Conservation (phyloP, 352 stramenopile genomes). For the Globisporangium solare region DNA sequence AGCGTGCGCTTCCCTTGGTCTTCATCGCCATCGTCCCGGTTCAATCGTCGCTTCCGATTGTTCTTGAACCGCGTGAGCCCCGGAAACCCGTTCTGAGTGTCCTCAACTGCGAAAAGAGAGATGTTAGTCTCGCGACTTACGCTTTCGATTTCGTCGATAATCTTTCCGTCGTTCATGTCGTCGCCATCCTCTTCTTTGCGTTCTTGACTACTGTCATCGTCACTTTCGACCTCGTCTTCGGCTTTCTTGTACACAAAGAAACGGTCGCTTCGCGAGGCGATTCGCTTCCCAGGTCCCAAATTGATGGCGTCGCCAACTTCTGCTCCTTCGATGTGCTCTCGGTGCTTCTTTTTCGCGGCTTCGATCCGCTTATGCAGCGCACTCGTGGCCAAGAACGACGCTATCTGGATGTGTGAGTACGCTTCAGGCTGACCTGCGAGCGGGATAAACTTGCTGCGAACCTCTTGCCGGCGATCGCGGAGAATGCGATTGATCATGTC, state of each 20-base stretch:
- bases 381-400: slow-evolving; percentile 92
- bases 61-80: slow-evolving; percentile 8
- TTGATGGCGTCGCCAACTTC: slow-evolving; percentile 11
- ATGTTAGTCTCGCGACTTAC: too few relatives aligned
- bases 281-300: slow-evolving; percentile 49
- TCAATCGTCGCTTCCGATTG: slow-evolving; percentile 5
- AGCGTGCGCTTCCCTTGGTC: slow-evolving; percentile 21
- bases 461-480: slow-evolving; percentile 82
- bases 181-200: neutral
- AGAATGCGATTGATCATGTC: slow-evolving; percentile 90
- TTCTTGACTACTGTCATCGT: slow-evolving; percentile 10
- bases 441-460: slow-evolving; percentile 94
- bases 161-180: neutral
- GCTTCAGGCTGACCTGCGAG: slow-evolving; percentile 91
- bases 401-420: slow-evolving; percentile 95
- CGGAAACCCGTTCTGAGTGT: too few relatives aligned
- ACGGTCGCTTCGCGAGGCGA: slow-evolving; percentile 70
- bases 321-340: slow-evolving; percentile 37
- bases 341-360: slow-evolving; percentile 50
- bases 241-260: slow-evolving; percentile 74
- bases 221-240: slow-evolving; percentile 11
- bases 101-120: too few relatives aligned
- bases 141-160: neutral
- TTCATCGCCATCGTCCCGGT: slow-evolving; percentile 15
- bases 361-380: slow-evolving; percentile 86